Conservation (phyloP, 164 flowering plant species). For the Amborella trichopoda region DNA sequence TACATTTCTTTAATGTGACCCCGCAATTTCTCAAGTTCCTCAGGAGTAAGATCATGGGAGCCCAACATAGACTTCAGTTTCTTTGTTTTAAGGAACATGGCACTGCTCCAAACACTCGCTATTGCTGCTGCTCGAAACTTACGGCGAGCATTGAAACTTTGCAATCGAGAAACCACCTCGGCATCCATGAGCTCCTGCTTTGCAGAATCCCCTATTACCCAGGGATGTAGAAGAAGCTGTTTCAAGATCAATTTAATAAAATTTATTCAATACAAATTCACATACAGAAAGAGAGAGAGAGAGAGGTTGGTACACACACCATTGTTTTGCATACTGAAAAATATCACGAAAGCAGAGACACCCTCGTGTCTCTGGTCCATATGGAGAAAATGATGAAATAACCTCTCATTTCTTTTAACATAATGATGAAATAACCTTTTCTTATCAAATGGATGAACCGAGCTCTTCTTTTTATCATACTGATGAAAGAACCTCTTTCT, state of each 20-base stretch:
- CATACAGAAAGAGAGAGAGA: too few species aligned
- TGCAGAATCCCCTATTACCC: conserved; percentile 64
- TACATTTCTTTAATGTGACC: conserved; percentile 48
- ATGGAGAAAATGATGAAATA: too few species aligned
- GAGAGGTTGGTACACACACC: too few species aligned
- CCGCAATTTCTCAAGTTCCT: conserved; percentile 49
- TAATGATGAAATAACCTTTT: too few species aligned
- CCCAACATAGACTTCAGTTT: conserved; percentile 47
- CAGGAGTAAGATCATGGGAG: conserved; percentile 46
- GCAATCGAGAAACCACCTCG: conserved; percentile 61
- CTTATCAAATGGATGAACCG: too few species aligned
- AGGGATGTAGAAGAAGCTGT: conserved; percentile 59
- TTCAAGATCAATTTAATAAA: conserved; percentile 2
- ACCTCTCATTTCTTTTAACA: too few species aligned
- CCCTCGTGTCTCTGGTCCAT: too few species aligned
- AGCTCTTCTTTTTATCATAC: too few species aligned
- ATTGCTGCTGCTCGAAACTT: conserved; percentile 75
- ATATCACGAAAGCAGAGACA: too few species aligned
- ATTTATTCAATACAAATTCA: too few species aligned
- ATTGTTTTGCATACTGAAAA: too few species aligned
- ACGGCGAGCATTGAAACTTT: conserved; percentile 62
- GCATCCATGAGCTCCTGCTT: conserved; percentile 59
- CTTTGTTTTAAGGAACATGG: conserved; percentile 51
- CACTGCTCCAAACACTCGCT: conserved; percentile 55
- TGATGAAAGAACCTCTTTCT: too few species aligned